Evolutionary conservation across 116 monocot species (phyloP), one percentile per base, ranked within the genome.

Genomic region (Trichopus zeylanicus): DNA sequence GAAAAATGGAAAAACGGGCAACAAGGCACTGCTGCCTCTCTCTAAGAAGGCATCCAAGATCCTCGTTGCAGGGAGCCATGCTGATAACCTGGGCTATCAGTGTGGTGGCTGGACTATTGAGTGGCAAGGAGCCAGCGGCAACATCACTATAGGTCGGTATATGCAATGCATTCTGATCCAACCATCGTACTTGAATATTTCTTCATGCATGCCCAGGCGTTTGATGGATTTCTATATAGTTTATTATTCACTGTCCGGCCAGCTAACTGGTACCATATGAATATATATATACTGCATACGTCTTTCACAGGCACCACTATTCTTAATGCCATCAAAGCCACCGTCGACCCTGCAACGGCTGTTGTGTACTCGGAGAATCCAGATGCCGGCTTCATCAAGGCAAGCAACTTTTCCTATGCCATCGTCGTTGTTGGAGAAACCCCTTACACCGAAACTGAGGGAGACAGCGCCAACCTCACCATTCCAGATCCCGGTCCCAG

Each of bases 391-490:
- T 59, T 71, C 18, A 49, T 88, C 31, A 73, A 56, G 35, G 20
- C 25, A 32, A 51, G 56, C 42, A 64, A 60, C 29, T 80, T 77
- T 71, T 70, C 75, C n/a, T 77, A 77, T 21, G 88, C 88, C 7
- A 60, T 80, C 8, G 88, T 88, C 3, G 84, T 65, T 0, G 83
- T 88, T 3, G 88, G 88, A 1, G 88, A 88, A 56, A 57, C 53
- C 12, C 83, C 88, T 2, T 88, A 88, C 29, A 64, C 73, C 0
- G 88, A 88, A 58, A 74, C 71, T 1, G 18, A 11, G 2, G 88
- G 88, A 7, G 88, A 88, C 60, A 80, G 75, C 61, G 52, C 53
- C 25, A 77, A 80, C 70, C 77, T 88, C 27, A 77, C 83, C n/a
- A 59, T 88, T 21, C 68, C 71, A 2, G 73, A 57, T 5, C 74